phyloP scores from a whole-genome alignment of 257 asterid genomes.

The Solanum chilense region DNA sequence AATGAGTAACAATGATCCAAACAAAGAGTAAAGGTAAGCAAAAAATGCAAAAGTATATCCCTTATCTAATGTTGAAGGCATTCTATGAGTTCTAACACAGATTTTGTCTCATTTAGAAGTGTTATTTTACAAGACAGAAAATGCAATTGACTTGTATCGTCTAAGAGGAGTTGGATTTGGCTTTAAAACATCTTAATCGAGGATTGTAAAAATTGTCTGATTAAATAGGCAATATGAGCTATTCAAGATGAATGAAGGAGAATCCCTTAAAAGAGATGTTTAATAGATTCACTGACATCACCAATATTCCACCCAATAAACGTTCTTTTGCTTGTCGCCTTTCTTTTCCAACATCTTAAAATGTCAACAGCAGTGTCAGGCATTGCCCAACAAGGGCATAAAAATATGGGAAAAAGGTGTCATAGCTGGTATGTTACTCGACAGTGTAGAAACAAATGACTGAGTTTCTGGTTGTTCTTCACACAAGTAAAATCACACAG shows the following conservation, averaged over 20 bases:
- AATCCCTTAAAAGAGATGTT: too few relatives aligned
- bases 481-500: background rate
- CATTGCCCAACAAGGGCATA: background rate
- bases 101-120: background rate
- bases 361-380: background rate
- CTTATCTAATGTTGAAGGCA: background rate
- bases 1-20: too few relatives aligned
- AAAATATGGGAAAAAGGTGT: background rate
- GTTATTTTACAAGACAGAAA: background rate
- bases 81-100: background rate
- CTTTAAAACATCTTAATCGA: background rate
- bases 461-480: background rate
- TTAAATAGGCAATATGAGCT: too few relatives aligned
- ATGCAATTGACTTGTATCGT: background rate
- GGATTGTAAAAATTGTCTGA: background rate
- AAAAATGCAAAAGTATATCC: background rate
- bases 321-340: background rate
- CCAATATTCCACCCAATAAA: background rate
- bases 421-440: background rate
- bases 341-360: background rate
- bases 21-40: background rate
- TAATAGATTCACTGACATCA: too few relatives aligned
- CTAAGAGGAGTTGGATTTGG: background rate
- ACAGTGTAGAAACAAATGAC: background rate
- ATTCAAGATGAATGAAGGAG: too few relatives aligned